phyloP scores from a whole-genome alignment of 2,329 filamentous ascomycete species.

The Sordariomycetes sp. region DNA sequence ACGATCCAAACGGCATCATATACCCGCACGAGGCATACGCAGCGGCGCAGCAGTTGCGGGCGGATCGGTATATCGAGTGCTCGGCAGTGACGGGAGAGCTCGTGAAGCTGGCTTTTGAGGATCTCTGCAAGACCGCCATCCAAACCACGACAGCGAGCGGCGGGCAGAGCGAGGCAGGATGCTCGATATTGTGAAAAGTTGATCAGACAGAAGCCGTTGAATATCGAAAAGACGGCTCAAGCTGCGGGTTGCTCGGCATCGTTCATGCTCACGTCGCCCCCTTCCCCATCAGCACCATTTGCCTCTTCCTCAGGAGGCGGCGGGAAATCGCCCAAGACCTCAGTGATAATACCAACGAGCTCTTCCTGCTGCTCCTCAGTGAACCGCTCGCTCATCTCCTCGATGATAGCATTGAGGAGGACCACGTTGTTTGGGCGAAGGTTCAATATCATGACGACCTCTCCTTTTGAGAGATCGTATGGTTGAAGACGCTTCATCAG shows the following conservation, averaged over 20 bases:
- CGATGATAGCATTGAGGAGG: slow-evolving; percentile 53
- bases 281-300: slow-evolving; percentile 14
- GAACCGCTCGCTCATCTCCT: slow-evolving; percentile 56
- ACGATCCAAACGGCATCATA: slow-evolving; percentile 50
- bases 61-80: slow-evolving; percentile 56
- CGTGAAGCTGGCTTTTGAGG: slow-evolving; percentile 47
- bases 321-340: slow-evolving; percentile 47
- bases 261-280: slow-evolving; percentile 27
- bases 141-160: slow-evolving; percentile 33
- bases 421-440: slow-evolving; percentile 48
- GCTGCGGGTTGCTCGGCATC: slow-evolving; percentile 10
- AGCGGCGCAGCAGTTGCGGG: slow-evolving; percentile 47
- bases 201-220: background rate
- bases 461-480: slow-evolving; percentile 57
- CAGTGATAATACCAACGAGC: slow-evolving; percentile 46
- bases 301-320: slow-evolving; percentile 15
- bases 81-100: slow-evolving; percentile 52
- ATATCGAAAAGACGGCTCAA: too few species aligned
- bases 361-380: slow-evolving; percentile 47
- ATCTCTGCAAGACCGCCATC: slow-evolving; percentile 48
- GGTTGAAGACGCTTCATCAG: slow-evolving; percentile 46
- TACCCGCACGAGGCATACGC: slow-evolving; percentile 52
- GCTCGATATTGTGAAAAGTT: slow-evolving; percentile 35
- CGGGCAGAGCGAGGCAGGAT: slow-evolving; percentile 47
- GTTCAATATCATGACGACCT: slow-evolving; percentile 61